A percentile compares a stretch with the other conserved stretches of the same genome.
Evolutionary conservation across 2,329 filamentous ascomycete genomes (phyloP).

Genomic region (Diplodia mutila): DNA sequence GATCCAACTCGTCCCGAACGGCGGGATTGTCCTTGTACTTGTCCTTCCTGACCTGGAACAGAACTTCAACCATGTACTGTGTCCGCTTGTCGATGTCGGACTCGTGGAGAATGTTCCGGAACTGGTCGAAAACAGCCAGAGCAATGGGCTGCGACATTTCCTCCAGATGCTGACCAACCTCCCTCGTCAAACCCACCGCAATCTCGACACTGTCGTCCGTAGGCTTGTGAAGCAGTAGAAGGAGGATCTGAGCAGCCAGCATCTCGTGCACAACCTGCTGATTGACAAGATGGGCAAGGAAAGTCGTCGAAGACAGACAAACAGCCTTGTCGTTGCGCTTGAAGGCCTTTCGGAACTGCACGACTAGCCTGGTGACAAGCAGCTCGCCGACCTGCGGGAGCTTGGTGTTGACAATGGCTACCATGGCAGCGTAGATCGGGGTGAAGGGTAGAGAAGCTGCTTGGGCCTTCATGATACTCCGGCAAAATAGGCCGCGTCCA

Average conservation of each 20-base stretch:
- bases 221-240: constrained; percentile 91
- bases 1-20: constrained; percentile 87
- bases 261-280: constrained; percentile 95
- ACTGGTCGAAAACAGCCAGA: constrained; percentile 91
- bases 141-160: constrained; percentile 92
- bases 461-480: constrained; percentile 98
- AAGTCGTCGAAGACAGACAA: constrained; percentile 88
- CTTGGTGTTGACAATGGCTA: constrained; percentile 96
- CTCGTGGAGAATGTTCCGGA: constrained; percentile 92
- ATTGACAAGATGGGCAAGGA: constrained; percentile 93
- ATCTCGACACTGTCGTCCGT: constrained; percentile 98
- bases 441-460: constrained; percentile 95
- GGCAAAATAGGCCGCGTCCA: constrained; percentile 88
- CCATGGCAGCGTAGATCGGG: constrained; percentile 94
- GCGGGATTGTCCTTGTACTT: constrained; percentile 94
- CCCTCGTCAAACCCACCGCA: constrained; percentile 87
- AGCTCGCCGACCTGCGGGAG: constrained; percentile 92
- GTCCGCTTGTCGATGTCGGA: constrained; percentile 96
- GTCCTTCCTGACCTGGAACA: constrained; percentile 96
- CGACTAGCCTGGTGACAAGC: constrained; percentile 78
- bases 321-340: constrained; percentile 97
- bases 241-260: constrained; percentile 86
- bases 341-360: constrained; percentile 95
- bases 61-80: constrained; percentile 99
- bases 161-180: constrained; percentile 91